Conservation (phyloP, 768 basidiomycete genomes). For the Leucosporidium yakuticum region DNA sequence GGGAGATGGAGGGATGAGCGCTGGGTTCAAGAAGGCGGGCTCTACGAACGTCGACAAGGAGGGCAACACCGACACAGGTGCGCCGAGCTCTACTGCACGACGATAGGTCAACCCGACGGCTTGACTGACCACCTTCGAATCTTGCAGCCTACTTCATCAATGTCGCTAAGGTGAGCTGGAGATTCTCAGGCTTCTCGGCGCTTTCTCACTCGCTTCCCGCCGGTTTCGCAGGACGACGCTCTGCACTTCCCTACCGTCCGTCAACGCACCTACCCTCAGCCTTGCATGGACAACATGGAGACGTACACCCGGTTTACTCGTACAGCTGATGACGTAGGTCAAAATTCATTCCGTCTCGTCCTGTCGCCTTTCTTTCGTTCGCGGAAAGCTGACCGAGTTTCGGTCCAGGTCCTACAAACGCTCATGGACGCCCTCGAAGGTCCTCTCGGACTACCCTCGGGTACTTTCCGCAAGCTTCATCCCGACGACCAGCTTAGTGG, state of each 20-base stretch:
- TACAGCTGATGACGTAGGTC: no score
- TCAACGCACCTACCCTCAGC: conserved; percentile 56
- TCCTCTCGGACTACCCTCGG: conserved; percentile 53
- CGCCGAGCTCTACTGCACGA: no score
- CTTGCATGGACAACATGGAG: conserved; percentile 41
- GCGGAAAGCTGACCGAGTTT: conserved; percentile 43
- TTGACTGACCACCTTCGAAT: not conserved
- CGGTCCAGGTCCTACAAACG: conserved; percentile 47
- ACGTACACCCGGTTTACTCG: not conserved
- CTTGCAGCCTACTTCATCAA: conserved; percentile 36
- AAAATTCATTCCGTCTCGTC: no score
- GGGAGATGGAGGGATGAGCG: conserved; percentile 56
- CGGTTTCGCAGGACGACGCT: conserved; percentile 54
- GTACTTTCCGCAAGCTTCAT: conserved; percentile 51
- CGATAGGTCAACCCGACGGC: no score
- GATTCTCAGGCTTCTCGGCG: no score
- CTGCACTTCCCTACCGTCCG: conserved; percentile 55
- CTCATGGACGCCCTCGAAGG: conserved; percentile 56
- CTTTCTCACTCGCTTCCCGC: no score
- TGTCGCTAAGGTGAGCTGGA: conserved; percentile 46
- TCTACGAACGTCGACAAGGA: conserved; percentile 8
- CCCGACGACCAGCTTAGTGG: conserved; percentile 56
- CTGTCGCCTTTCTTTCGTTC: no score
- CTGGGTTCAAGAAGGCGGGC: conserved; percentile 52
- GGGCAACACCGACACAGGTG: conserved; percentile 11